Evolutionary conservation across 2,329 filamentous ascomycete species (phyloP).

Genomic region (Chaetomium sp.): DNA sequence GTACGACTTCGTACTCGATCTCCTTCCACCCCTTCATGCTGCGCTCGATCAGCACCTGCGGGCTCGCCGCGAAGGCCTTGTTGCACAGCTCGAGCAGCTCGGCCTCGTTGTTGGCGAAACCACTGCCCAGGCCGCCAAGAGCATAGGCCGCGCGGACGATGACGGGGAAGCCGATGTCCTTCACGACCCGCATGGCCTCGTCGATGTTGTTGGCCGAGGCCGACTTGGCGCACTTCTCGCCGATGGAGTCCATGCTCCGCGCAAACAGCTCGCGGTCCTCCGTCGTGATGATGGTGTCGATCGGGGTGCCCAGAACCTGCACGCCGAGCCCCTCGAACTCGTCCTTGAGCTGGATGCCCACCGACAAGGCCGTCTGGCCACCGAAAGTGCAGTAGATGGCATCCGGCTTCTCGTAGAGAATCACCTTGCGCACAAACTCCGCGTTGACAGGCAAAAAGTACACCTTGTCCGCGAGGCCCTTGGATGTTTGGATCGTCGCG

Average conservation of each 20-base stretch:
- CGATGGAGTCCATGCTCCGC: constrained; percentile 96
- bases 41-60: constrained; percentile 91
- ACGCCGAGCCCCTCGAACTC: constrained; percentile 91
- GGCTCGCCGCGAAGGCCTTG: constrained; percentile 90
- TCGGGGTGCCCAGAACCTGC: constrained; percentile 90
- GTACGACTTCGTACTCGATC: constrained; percentile 97
- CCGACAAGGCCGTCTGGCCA: constrained; percentile 92
- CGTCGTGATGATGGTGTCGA: constrained; percentile 96
- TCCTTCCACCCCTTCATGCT: constrained; percentile 99
- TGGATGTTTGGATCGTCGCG: constrained; percentile 96
- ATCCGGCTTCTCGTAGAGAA: constrained; percentile 87
- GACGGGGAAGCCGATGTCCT: constrained; percentile 90
- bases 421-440: constrained; percentile 96
- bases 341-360: constrained; percentile 95
- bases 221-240: constrained; percentile 96
- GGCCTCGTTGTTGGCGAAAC: constrained; percentile 82
- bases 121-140: constrained; percentile 87
- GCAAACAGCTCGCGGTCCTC: constrained; percentile 97
- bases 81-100: constrained; percentile 83
- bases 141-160: constrained; percentile 97
- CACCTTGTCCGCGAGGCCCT: constrained; percentile 95
- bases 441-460: constrained; percentile 97
- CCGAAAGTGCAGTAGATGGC: constrained; percentile 97
- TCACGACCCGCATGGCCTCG: constrained; percentile 81
- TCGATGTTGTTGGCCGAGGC: constrained; percentile 84